Base-by-base conservation (phyloP, 495 filamentous ascomycete genomes). In the Penicillium riverlandense region DNA sequence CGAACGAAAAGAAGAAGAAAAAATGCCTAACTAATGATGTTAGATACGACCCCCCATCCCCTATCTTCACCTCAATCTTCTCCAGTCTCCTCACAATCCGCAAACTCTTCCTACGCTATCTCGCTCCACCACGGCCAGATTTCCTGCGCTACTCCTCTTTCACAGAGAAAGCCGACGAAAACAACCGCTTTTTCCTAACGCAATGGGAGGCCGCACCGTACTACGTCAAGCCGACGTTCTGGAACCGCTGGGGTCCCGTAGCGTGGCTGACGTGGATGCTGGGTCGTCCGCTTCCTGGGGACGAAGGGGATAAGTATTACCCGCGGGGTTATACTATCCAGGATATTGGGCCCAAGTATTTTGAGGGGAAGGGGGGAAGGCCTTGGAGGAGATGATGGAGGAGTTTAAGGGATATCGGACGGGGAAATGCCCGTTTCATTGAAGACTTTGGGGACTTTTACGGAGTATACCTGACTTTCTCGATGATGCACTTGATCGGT, bases 191-290 rank as follows among this genome's bases (percentile, higher is more conserved):
- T 39, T 57, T 72, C 40, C 53, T 75, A 42, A 72, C 57, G 0
- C 41, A 62, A n/a, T 82, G 77, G 63, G 65, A 74, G 10, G 67
- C 66, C 0, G 65, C 67, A 0, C 80, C 82, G 0, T 85, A 72
- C 46, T 85, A 86, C 50, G 66, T 79, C 29, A 74, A 77, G 35
- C 72, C 81, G 0, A 81, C 76, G 0, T 55, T 86, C 22, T 76
- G 70, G 74, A 76, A 75, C 42, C 71, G 79, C 14, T 85, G 77
- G 75, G 74, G 77, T 0, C 77, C 72, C 1, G 39, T 38, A 4
- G 80, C 77, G 1, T 79, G 67, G 72, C 37, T 75, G 11, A 65
- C 70, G 11, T 71, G 82, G 67, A 31, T 68, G 0, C 55, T 76
- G 37, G 80, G 82, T 0, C 66, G 67, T 6, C 77, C 79, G 38